These are phyloP conservation scores for Rhodotorula sp. DNA, from an alignment of 1,284 basidiomycete genomes.

Conservation along the genomic window DNA sequence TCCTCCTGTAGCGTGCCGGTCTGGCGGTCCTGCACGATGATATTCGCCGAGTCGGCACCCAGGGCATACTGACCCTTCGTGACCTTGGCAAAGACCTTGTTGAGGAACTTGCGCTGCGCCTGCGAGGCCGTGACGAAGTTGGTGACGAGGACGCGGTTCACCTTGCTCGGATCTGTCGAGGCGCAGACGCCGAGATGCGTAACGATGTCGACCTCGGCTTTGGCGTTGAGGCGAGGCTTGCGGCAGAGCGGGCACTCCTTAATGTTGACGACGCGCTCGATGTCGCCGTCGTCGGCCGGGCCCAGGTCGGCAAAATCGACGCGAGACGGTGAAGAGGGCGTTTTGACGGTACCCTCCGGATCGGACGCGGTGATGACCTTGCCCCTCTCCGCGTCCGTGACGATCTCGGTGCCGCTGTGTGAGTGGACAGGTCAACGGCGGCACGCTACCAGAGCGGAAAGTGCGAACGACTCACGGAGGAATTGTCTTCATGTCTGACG, in stretches of 20 bases:
- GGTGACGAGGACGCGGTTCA: conserved; percentile 82
- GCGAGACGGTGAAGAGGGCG: conserved; percentile 1
- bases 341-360: conserved; percentile 6
- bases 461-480: conserved; percentile 5
- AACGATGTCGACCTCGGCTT: conserved; percentile 65
- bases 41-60: conserved; percentile 92
- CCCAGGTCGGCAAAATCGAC: conserved; percentile 7
- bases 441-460: background rate
- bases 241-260: conserved; percentile 92
- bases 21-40: conserved; percentile 82
- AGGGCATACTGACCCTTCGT: conserved; percentile 81
- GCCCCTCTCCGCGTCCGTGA: conserved; percentile 28
- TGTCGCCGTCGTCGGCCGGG: conserved; percentile 3
- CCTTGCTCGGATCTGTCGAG: conserved; percentile 81
- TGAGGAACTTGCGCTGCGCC: conserved; percentile 96
- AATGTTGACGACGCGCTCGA: conserved; percentile 73
- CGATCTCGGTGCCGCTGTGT: conserved; percentile 17
- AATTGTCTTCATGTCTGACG: conserved; percentile 29
- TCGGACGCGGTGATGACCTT: conserved; percentile 22
- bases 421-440: background rate
- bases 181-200: conserved; percentile 76
- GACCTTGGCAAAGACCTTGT: conserved; percentile 56
- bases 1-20: conserved; percentile 94
- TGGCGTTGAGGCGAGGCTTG: conserved; percentile 74
- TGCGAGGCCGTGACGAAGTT: conserved; percentile 94